Evolutionary conservation across 768 basidiomycete genomes (phyloP).

Genomic region (Lactarius hatsudake): DNA sequence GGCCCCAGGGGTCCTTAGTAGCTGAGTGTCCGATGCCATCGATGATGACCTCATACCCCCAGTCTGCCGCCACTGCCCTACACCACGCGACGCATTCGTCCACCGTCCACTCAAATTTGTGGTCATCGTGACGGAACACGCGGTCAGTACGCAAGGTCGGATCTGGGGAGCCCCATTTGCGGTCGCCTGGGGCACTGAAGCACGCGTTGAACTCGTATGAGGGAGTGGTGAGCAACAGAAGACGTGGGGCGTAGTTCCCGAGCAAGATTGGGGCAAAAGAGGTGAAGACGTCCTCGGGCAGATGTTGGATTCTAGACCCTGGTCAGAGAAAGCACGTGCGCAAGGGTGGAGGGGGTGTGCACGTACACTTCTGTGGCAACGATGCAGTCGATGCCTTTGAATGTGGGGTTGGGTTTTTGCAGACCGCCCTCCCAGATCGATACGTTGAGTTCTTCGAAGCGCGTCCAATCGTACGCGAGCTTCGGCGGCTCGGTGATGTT

Average conservation of each 20-base stretch:
- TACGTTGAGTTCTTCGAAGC: slow-evolving; percentile 70
- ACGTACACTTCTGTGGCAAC: slow-evolving; percentile 79
- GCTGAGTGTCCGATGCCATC: slow-evolving; percentile 56
- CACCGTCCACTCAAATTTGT: slow-evolving; percentile 87
- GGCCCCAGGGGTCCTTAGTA: slow-evolving; percentile 68
- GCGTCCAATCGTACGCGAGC: slow-evolving; percentile 28
- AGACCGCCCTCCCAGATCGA: slow-evolving; percentile 76
- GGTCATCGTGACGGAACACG: slow-evolving; percentile 77
- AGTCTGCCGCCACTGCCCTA: slow-evolving; percentile 48
- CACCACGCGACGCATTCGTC: slow-evolving; percentile 74
- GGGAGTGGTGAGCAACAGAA: slow-evolving; percentile 80
- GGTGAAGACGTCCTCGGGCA: slow-evolving; percentile 54
- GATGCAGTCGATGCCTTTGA: slow-evolving; percentile 67
- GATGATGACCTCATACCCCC: slow-evolving; percentile 69
- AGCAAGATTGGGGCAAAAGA: slow-evolving; percentile 70
- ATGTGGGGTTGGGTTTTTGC: slow-evolving; percentile 61
- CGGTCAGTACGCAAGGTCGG: slow-evolving; percentile 74
- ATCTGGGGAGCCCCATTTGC: slow-evolving; percentile 54
- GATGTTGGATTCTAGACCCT: slow-evolving; percentile 69
- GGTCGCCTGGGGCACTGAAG: slow-evolving; percentile 56
- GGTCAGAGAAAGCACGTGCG: background rate
- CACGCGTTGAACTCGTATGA: slow-evolving; percentile 80
- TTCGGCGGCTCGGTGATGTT: slow-evolving; percentile 45
- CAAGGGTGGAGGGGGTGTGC: slow-evolving; percentile 20
- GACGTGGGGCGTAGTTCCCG: slow-evolving; percentile 70